Evolutionary conservation across 164 flowering plant species (phyloP), one percentile per base, ranked within the genome.

Genomic region (Chloranthus sessilifolius): DNA sequence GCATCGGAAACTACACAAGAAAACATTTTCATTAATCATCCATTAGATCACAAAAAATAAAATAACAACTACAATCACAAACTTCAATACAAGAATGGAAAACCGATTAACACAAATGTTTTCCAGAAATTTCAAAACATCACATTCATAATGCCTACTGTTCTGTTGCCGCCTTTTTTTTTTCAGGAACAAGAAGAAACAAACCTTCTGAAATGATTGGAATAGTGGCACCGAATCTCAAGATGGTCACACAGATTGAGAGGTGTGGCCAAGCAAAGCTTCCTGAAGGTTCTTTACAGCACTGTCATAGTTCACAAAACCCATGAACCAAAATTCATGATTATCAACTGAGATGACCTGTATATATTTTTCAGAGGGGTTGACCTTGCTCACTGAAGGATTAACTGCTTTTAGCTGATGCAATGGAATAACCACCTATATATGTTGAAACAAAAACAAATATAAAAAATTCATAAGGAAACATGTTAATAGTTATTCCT

Each of bases 291-390:
- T 58, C 62, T 73, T 79, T 30, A 75, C 86, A 7, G 95, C 92
- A 73, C 73, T 76, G 39, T 80, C 85, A 51, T 84, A 87, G 60
- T 70, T 44, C 17, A 86, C 80, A 46, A 89, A 86, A 23, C 97
- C 95, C 86, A 86, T 77, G 70, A 83, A 89, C 97, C 97, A 89
- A 58, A 89, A 89, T 41, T 86, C 97, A 34, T 89, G 97, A 76
- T 72, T 74, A 68, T 89, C 95, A 33, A 82, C 73, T 12, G 95
- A 80, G 39, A 79, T 64, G 20, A 83, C 60, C 73, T 86, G 92
- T 50, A 86, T 73, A 61, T 75, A 89, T 31, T 89, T 89, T 53
- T 89, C 95, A 37, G 86, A 68, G 34, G 86, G 66, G 29, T 86
- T 89, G 43, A 53, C 51, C 61, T 62, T 76, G 75, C 87, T 81